phyloP scores from a whole-genome alignment of 2,329 filamentous ascomycete species.

The Pseudopithomyces chartarum region DNA sequence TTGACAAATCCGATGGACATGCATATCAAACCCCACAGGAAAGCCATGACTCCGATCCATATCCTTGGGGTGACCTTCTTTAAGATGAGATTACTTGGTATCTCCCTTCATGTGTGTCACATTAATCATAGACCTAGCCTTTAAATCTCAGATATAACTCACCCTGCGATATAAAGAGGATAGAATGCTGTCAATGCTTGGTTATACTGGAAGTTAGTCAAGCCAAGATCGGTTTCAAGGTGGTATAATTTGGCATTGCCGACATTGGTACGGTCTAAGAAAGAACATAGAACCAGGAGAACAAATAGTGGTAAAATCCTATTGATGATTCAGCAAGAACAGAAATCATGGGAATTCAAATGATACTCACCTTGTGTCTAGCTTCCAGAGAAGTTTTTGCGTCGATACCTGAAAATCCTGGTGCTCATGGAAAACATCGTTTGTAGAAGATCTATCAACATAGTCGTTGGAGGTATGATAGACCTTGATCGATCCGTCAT shows the following conservation, averaged over 20 bases:
- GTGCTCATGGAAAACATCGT: not conserved
- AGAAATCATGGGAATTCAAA: not conserved
- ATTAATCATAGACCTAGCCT: not conserved
- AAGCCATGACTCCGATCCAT: conserved; percentile 63
- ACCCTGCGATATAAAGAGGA: conserved; percentile 62
- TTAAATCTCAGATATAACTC: not conserved
- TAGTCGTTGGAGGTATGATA: not conserved
- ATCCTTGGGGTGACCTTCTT: conserved; percentile 64
- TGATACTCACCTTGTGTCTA: not conserved
- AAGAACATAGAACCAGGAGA: conserved; percentile 67
- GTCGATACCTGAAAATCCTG: not conserved
- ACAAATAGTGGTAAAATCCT: conserved; percentile 67
- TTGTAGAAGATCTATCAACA: not conserved
- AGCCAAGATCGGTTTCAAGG: conserved; percentile 58
- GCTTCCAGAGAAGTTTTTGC: conserved; percentile 2
- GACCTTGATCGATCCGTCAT: not conserved
- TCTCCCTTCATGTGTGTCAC: conserved; percentile 51
- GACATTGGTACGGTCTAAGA: conserved; percentile 71
- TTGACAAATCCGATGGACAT: conserved; percentile 63
- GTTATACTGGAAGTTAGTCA: conserved; percentile 67
- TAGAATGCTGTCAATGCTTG: conserved; percentile 69
- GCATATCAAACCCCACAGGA: conserved; percentile 63
- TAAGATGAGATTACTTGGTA: conserved; percentile 67
- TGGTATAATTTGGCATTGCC: conserved; percentile 71
- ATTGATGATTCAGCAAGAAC: not conserved